Conservation (phyloP, 1,139 yeast genomes). For the Debaryomyces coudertii region DNA sequence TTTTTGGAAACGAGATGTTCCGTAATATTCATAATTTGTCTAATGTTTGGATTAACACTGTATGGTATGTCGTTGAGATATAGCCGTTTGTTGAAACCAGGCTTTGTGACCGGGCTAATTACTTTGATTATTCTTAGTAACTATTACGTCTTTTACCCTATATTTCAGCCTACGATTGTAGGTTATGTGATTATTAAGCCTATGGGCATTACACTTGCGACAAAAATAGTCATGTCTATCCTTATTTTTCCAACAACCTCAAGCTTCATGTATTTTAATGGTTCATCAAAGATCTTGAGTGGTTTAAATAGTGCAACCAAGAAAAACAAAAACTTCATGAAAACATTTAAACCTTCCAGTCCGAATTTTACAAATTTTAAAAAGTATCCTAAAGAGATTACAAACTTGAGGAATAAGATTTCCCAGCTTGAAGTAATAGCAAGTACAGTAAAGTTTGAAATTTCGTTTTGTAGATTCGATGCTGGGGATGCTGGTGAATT, state of each 20-base stretch:
- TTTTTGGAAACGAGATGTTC: conserved; percentile 31
- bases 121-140: conserved; percentile 26
- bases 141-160: conserved; percentile 33
- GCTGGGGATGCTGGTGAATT: conserved; percentile 33
- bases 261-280: conserved; percentile 26
- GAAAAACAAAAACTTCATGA: conserved; percentile 29
- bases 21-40: conserved; percentile 27
- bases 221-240: conserved; percentile 22
- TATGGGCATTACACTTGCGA: conserved; percentile 28
- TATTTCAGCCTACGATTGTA: conserved; percentile 26
- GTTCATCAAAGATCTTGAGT: conserved; percentile 20
- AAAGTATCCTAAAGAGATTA: conserved; percentile 24
- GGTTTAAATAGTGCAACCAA: conserved; percentile 20
- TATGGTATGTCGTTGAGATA: conserved; percentile 28
- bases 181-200: conserved; percentile 29
- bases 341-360: conserved; percentile 34
- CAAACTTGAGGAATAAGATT: conserved; percentile 22
- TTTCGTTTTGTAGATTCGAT: conserved; percentile 35
- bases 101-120: conserved; percentile 29
- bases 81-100: conserved; percentile 25
- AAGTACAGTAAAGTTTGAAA: conserved; percentile 25
- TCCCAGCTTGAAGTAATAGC: conserved; percentile 29
- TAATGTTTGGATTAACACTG: conserved; percentile 28
- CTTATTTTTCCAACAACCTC: conserved; percentile 39
- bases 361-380: conserved; percentile 27